phyloP scores from a whole-genome alignment of 225 moss, liverwort and hornwort genomes.

The Thuidium tamariscinum region DNA sequence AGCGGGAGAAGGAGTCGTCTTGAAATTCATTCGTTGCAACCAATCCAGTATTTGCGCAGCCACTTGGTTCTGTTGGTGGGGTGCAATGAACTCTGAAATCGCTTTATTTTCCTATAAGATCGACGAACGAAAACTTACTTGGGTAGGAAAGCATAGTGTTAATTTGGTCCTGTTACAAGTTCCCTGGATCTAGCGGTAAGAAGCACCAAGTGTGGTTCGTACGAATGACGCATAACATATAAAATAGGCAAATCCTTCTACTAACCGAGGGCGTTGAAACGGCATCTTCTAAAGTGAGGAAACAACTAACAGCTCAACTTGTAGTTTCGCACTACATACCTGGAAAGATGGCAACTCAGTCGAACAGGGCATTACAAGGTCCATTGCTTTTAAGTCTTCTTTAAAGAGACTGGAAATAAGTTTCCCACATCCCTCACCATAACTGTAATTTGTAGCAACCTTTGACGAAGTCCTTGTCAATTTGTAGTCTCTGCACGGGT shows the following conservation, averaged over 20 bases:
- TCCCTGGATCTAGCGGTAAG: not conserved
- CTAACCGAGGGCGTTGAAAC: not conserved
- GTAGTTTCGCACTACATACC: constrained; percentile 18
- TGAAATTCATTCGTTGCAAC: constrained; percentile 60
- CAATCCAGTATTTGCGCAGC: constrained; percentile 65
- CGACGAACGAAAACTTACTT: not conserved
- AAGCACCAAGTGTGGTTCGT: not conserved
- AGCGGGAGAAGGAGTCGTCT: constrained; percentile 67
- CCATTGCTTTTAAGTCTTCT: constrained; percentile 49
- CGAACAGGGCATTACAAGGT: constrained; percentile 61
- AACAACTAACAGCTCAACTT: not conserved
- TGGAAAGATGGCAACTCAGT: constrained; percentile 63
- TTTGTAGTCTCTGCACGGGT: not conserved
- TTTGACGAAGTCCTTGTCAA: not conserved
- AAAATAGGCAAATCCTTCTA: not conserved
- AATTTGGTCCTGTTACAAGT: not conserved
- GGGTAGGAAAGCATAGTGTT: not conserved
- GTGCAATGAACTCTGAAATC: constrained; percentile 58
- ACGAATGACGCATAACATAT: not conserved
- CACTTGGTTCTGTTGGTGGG: constrained; percentile 49
- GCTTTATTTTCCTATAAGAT: constrained; percentile 37
- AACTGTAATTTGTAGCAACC: constrained; percentile 53
- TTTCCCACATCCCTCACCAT: constrained; percentile 68
- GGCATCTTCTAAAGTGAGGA: not conserved
- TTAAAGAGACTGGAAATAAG: constrained; percentile 46